These are phyloP conservation scores for Hymenoscyphus infarciens DNA, from an alignment of 2,329 filamentous ascomycete species.

Conservation along the genomic window DNA sequence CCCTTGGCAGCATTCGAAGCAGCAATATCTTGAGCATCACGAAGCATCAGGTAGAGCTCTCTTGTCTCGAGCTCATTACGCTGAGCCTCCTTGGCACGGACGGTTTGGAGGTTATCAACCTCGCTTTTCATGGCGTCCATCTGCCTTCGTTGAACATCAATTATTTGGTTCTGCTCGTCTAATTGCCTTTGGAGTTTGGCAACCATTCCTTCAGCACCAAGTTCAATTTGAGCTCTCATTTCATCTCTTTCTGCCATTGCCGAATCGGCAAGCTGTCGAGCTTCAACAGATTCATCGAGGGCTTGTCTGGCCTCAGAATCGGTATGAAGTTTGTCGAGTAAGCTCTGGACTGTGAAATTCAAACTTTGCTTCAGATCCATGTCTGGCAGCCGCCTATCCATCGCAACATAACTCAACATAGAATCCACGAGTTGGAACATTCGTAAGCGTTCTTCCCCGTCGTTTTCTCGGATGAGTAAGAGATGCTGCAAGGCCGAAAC, in stretches of 20 bases:
- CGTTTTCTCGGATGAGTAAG: slow-evolving; percentile 85
- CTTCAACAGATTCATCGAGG: slow-evolving; percentile 85
- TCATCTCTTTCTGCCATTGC: slow-evolving; percentile 96
- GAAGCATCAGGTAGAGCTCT: slow-evolving; percentile 96
- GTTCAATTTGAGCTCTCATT: slow-evolving; percentile 80
- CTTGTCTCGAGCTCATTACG: slow-evolving; percentile 93
- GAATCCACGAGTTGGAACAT: slow-evolving; percentile 98
- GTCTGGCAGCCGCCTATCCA: slow-evolving; percentile 92
- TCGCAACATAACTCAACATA: slow-evolving; percentile 99
- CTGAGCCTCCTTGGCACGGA: slow-evolving; percentile 87
- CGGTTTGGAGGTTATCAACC: slow-evolving; percentile 77
- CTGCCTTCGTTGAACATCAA: slow-evolving; percentile 82
- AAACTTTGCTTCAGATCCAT: slow-evolving; percentile 98
- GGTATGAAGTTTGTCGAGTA: slow-evolving; percentile 93
- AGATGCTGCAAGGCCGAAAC: slow-evolving; percentile 93
- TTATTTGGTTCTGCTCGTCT: slow-evolving; percentile 88
- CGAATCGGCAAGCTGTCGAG: slow-evolving; percentile 88
- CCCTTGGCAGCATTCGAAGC: slow-evolving; percentile 72
- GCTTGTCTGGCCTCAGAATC: slow-evolving; percentile 92
- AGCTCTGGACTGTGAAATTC: slow-evolving; percentile 93
- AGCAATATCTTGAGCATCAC: slow-evolving; percentile 93
- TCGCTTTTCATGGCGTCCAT: slow-evolving; percentile 87
- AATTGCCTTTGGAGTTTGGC: slow-evolving; percentile 89
- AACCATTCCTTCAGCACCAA: slow-evolving; percentile 90
- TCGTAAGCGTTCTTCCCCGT: slow-evolving; percentile 83